phyloP scores from a whole-genome alignment of 1,139 yeast genomes.

The Chernovozyma aurita region DNA sequence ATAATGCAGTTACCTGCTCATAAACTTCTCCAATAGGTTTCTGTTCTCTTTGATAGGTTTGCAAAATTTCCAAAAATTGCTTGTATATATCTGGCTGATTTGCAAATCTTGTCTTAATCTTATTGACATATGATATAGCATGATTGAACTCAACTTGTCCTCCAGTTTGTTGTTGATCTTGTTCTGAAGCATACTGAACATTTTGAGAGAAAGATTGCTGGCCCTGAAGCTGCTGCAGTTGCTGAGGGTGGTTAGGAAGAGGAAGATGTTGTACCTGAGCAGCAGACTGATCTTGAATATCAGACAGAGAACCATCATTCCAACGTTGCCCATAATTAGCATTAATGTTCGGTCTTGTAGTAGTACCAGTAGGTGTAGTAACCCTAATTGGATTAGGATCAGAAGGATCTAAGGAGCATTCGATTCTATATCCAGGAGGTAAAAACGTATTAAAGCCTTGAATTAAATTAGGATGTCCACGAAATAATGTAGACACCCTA shows the following conservation, averaged over 20 bases:
- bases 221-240: conserved; percentile 12
- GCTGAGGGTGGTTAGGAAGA: conserved; percentile 10
- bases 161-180: conserved; percentile 34
- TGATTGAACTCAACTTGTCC: conserved; percentile 96
- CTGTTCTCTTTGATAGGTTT: conserved; percentile 94
- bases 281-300: conserved; percentile 16
- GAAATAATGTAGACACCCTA: conserved; percentile 82
- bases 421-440: conserved; percentile 95
- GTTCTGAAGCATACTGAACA: conserved; percentile 11
- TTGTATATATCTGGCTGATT: conserved; percentile 95
- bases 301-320: conserved; percentile 15
- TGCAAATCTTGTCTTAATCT: conserved; percentile 89
- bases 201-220: conserved; percentile 14
- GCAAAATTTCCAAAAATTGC: conserved; percentile 88
- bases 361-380: conserved; percentile 92
- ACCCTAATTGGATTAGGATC: conserved; percentile 93
- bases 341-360: conserved; percentile 56
- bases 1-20: conserved; percentile 83
- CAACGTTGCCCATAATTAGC: conserved; percentile 23
- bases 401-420: conserved; percentile 82
- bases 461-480: conserved; percentile 88
- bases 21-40: conserved; percentile 94
- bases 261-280: conserved; percentile 9
- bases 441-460: conserved; percentile 97
- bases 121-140: conserved; percentile 93